Evolutionary conservation across 2,329 filamentous ascomycete genomes (phyloP).

Genomic region (Cladosporium sp.): DNA sequence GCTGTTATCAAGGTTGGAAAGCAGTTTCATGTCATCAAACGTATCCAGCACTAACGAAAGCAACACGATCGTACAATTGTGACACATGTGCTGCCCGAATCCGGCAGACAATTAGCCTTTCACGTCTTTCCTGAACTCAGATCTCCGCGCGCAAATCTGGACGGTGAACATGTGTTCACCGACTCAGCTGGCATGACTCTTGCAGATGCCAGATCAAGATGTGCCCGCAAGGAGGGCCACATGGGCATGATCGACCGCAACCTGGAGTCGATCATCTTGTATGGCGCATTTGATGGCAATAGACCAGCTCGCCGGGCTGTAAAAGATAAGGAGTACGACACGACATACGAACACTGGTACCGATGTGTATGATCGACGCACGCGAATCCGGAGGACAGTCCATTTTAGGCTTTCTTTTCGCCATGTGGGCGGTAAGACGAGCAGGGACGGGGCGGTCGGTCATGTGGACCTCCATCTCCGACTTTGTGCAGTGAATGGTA

Average conservation of each 20-base stretch:
- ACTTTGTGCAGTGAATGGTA: neutral
- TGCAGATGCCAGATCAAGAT: neutral
- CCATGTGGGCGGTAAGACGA: neutral
- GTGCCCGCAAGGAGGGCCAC: neutral
- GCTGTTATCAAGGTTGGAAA: constrained; percentile 1
- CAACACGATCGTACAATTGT: neutral
- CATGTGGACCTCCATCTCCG: neutral
- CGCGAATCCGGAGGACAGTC: neutral
- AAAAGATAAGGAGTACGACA: neutral
- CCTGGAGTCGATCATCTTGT: constrained; percentile 1
- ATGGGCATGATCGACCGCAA: constrained; percentile 1
- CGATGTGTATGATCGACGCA: constrained; percentile 5
- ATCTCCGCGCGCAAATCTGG: neutral
- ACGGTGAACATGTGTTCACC: neutral
- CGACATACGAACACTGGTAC: neutral
- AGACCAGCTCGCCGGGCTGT: neutral
- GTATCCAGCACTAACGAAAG: neutral
- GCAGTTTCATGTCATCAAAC: constrained; percentile 3
- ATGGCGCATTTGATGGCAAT: neutral
- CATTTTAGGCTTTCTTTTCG: neutral
- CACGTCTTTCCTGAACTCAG: neutral
- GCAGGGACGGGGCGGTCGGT: neutral
- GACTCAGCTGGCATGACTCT: neutral
- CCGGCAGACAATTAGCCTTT: constrained; percentile 3
- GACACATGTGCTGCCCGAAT: neutral